Evolutionary conservation across 2,329 filamentous ascomycete genomes (phyloP).

Genomic region (Gnomoniopsis smithogilvyi): DNA sequence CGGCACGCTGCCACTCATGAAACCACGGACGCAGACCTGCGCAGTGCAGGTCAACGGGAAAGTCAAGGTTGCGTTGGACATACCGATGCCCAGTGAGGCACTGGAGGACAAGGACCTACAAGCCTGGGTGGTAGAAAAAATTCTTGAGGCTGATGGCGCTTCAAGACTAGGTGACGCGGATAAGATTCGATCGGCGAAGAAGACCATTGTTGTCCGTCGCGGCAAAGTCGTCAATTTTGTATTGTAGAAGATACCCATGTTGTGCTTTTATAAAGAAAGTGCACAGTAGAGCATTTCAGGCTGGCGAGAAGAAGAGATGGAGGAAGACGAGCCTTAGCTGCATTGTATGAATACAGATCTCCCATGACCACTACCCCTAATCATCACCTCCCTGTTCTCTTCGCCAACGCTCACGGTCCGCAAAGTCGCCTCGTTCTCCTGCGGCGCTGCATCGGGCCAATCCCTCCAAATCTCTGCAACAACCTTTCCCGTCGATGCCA

Average conservation of each 20-base stretch:
- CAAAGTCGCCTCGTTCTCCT: slow-evolving; percentile 24
- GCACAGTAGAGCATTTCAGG: not conserved
- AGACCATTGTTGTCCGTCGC: slow-evolving; percentile 62
- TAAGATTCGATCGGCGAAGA: slow-evolving; percentile 52
- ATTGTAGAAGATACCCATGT: slow-evolving; percentile 30
- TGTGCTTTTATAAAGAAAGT: not conserved
- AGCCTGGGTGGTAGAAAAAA: slow-evolving; percentile 58
- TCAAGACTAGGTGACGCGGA: slow-evolving; percentile 48
- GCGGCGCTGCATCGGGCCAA: slow-evolving; percentile 45
- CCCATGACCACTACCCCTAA: slow-evolving; percentile 46
- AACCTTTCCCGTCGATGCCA: slow-evolving; percentile 26
- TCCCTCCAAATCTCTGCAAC: slow-evolving; percentile 71
- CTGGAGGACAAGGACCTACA: slow-evolving; percentile 44
- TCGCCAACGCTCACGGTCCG: slow-evolving; percentile 24
- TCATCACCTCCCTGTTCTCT: slow-evolving; percentile 26
- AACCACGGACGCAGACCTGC: slow-evolving; percentile 49
- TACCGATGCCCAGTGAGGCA: slow-evolving; percentile 45
- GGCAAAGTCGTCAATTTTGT: slow-evolving; percentile 77
- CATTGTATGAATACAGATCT: slow-evolving; percentile 39
- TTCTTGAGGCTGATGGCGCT: slow-evolving; percentile 60
- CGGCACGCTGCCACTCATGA: slow-evolving; percentile 46
- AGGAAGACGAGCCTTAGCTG: not conserved
- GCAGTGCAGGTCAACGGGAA: slow-evolving; percentile 82
- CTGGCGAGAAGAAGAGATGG: not conserved
- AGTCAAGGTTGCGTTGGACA: slow-evolving; percentile 63